Evolutionary conservation across 345 rosid genomes (phyloP).

Genomic region (Corchorus capsularis): DNA sequence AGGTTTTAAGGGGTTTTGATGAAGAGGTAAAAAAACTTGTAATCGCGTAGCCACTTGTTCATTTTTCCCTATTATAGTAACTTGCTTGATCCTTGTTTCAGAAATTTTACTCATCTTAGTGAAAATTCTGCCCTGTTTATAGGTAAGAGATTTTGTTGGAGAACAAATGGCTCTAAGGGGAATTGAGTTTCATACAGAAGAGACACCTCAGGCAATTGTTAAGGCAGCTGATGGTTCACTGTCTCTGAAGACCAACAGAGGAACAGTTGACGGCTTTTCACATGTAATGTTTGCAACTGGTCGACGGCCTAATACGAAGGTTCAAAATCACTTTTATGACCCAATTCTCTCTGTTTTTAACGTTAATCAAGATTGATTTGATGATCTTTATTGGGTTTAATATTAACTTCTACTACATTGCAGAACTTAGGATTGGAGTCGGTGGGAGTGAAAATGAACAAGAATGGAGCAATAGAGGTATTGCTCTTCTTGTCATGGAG

Average conservation of each 20-base stretch:
- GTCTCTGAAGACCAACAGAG: slow-evolving; percentile 83
- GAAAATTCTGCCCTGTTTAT: slow-evolving; percentile 18
- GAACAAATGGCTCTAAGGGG: slow-evolving; percentile 93
- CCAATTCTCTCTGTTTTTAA: slow-evolving; percentile 7
- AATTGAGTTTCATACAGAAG: slow-evolving; percentile 86
- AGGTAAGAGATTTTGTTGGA: slow-evolving; percentile 88
- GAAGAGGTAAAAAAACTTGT: slow-evolving; percentile 67
- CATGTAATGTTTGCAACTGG: slow-evolving; percentile 99
- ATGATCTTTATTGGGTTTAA: slow-evolving; percentile 19
- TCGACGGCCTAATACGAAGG: slow-evolving; percentile 91
- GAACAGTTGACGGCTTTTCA: slow-evolving; percentile 84
- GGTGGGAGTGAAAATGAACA: slow-evolving; percentile 67
- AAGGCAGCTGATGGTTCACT: slow-evolving; percentile 78
- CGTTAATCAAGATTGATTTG: background rate
- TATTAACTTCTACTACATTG: slow-evolving; percentile 31
- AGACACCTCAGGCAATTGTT: slow-evolving; percentile 80
- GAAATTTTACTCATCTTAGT: background rate
- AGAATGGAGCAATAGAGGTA: slow-evolving; percentile 96
- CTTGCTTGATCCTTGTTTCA: slow-evolving; percentile 1
- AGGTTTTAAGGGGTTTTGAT: slow-evolving; percentile 91
- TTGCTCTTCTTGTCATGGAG: background rate
- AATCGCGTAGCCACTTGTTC: slow-evolving; percentile 4
- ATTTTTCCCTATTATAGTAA: background rate
- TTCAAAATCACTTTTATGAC: slow-evolving; percentile 26
- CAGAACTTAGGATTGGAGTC: slow-evolving; percentile 92